Base-by-base conservation (phyloP, 192 early-diverging fungal species). In the Coemansia sp. region DNA sequence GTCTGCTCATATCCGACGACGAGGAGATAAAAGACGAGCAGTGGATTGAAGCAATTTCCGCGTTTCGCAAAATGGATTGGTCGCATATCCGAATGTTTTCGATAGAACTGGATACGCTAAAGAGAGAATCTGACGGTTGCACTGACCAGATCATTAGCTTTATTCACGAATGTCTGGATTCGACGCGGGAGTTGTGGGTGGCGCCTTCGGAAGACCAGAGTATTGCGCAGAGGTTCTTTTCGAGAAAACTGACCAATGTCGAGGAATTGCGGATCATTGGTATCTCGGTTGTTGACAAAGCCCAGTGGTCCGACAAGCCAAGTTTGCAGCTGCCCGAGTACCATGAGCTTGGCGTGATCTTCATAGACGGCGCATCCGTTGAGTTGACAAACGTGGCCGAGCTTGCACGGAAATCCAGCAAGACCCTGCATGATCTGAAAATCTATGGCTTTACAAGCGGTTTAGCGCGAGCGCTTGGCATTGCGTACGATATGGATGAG, bases 1-100 rank as follows among this genome's bases (percentile, higher is more conserved):
- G 76, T 1, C 22, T 77, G n/a, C 56, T 72, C 12, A 42, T 77
- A 3, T 51, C 66, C 12, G 63, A 77, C 54, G 62, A 72, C 54
- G 40, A 32, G 18, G 65, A 41, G 16, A 54, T 71, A 6, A 6
- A 15, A 3, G 68, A 76, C 36, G 41, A 11, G 11, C 68, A 71
- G 41, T 76, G 74, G 74, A 6, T 60, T 11, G 19, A 11, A 1
- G 68, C 52, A 6, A 40, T 76, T 16, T 36, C 51, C 15, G 16
- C 40, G 2, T 12, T 71, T 39, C 41, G 41, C 0, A 10, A 1
- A 0, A 41, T 76, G 69, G 61, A 52, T 16, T 76, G 74, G 74
- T 41, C 37, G 18, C 55, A 64, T n/a, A 32, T 76, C n/a, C 41
- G 26, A 0, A 76, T 76, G 74, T 43, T 71, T 12, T 76, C 74